A percentile compares a stretch with the other conserved stretches of the same genome.
Conservation (phyloP, 1,139 yeast genomes). For the Taphrina communis region DNA sequence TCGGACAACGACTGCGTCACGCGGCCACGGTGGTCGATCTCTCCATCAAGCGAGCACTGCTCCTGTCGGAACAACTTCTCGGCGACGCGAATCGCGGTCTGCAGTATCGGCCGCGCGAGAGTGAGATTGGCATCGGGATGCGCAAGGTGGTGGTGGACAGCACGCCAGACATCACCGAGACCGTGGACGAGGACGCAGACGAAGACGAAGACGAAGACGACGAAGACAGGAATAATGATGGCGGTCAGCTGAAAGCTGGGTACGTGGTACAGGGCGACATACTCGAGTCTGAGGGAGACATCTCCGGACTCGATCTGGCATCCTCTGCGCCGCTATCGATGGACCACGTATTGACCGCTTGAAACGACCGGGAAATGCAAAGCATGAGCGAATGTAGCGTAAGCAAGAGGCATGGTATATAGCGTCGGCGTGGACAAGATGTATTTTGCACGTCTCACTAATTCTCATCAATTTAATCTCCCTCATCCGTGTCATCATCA, state of each 20-base stretch:
- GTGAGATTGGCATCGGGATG: constrained; percentile 32
- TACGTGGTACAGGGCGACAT: constrained; percentile 5
- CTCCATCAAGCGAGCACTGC: constrained; percentile 25
- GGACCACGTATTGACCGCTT: no score
- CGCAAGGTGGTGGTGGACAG: constrained; percentile 20
- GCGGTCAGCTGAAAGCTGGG: background rate
- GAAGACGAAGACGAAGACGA: no score
- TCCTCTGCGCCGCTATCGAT: no score
- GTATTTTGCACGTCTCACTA: background rate
- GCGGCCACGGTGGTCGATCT: constrained; percentile 15
- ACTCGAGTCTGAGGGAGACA: background rate
- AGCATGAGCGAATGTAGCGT: background rate
- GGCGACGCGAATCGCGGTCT: constrained; percentile 25
- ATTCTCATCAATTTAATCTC: background rate
- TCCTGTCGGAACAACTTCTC: constrained; percentile 32
- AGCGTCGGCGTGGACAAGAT: constrained; percentile 8
- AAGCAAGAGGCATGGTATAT: background rate
- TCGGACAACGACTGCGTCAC: constrained; percentile 1
- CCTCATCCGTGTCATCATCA: background rate
- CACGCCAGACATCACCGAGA: constrained; percentile 8
- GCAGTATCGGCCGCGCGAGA: constrained; percentile 30
- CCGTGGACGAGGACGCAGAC: constrained; percentile 1
- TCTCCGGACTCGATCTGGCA: constrained; percentile 11
- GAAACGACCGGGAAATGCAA: no score
- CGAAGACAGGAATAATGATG: background rate